Conservation (phyloP, 2,329 filamentous ascomycete species). For the Fusarium penzigii region DNA sequence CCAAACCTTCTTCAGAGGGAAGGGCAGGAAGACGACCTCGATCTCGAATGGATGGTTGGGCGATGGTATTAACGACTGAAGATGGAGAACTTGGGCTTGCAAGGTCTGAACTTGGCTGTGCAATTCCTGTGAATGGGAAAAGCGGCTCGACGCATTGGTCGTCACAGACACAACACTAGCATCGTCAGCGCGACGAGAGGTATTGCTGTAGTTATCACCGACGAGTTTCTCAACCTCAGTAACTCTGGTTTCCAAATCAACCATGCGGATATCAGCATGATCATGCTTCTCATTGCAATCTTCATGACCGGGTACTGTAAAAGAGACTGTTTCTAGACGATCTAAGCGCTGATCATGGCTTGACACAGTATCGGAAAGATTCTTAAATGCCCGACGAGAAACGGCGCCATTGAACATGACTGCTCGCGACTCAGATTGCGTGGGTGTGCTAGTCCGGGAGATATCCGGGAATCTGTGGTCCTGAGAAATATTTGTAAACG, state of each 20-base stretch:
- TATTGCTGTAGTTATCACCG: constrained; percentile 46
- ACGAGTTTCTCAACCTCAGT: constrained; percentile 60
- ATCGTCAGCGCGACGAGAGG: constrained; percentile 42
- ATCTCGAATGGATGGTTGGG: constrained; percentile 68
- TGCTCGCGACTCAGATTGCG: constrained; percentile 31
- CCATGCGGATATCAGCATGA: constrained; percentile 64
- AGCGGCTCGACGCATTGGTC: constrained; percentile 42
- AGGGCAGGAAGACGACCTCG: constrained; percentile 76
- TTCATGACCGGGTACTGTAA: constrained; percentile 66
- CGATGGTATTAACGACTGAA: constrained; percentile 65
- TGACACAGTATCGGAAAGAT: constrained; percentile 54
- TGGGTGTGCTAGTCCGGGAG: constrained; percentile 22
- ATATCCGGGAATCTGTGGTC: constrained; percentile 20
- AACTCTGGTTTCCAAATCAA: constrained; percentile 66
- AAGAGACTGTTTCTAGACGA: constrained; percentile 68
- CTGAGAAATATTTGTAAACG: constrained; percentile 27
- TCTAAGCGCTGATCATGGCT: constrained; percentile 67
- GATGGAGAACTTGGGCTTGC: constrained; percentile 51
- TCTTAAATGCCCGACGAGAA: constrained; percentile 42
- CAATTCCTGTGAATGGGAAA: constrained; percentile 47
- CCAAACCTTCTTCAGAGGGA: constrained; percentile 60
- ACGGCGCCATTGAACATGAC: constrained; percentile 23
- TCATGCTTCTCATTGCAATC: constrained; percentile 70
- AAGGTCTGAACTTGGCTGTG: constrained; percentile 52
- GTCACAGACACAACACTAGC: constrained; percentile 50